Evolutionary conservation across 2,329 filamentous ascomycete genomes (phyloP).

Genomic region (Aspergillus sp.): DNA sequence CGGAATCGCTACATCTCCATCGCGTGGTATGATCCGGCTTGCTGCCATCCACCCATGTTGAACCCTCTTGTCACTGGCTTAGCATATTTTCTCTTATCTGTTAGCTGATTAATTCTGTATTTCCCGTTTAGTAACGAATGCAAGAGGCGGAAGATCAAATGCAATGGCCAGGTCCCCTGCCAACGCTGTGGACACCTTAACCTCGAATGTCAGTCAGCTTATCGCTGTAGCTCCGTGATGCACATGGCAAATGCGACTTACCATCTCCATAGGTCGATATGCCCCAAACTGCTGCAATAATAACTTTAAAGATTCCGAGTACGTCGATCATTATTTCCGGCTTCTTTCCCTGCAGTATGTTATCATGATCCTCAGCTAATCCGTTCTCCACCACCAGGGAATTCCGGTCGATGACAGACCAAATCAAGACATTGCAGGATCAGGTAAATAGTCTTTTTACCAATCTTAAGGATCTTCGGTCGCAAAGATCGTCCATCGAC

Average conservation of each 20-base stretch:
- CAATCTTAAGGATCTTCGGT: constrained; percentile 68
- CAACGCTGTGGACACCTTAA: constrained; percentile 65
- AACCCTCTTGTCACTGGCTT: not conserved
- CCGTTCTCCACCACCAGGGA: constrained; percentile 52
- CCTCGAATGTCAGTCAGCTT: constrained; percentile 54
- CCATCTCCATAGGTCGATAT: constrained; percentile 52
- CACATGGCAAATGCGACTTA: constrained; percentile 1
- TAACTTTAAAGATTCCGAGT: constrained; percentile 87
- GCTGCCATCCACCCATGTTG: not conserved
- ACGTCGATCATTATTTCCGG: constrained; percentile 25
- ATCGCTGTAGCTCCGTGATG: not conserved
- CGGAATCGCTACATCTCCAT: constrained; percentile 69
- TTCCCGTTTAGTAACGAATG: constrained; percentile 58
- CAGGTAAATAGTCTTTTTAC: constrained; percentile 78
- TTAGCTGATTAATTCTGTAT: constrained; percentile 14
- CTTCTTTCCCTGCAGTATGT: not conserved
- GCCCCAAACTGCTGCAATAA: constrained; percentile 68
- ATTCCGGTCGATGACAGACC: constrained; percentile 76
- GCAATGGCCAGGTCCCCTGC: constrained; percentile 66
- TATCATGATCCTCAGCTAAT: constrained; percentile 9
- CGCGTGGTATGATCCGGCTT: constrained; percentile 55
- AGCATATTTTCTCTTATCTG: not conserved
- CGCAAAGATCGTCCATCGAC: constrained; percentile 41
- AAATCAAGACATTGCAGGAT: constrained; percentile 75
- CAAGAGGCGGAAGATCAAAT: constrained; percentile 68